phyloP scores from a whole-genome alignment of 2,329 filamentous ascomycete species.

The Fusarium solani-melongenae region DNA sequence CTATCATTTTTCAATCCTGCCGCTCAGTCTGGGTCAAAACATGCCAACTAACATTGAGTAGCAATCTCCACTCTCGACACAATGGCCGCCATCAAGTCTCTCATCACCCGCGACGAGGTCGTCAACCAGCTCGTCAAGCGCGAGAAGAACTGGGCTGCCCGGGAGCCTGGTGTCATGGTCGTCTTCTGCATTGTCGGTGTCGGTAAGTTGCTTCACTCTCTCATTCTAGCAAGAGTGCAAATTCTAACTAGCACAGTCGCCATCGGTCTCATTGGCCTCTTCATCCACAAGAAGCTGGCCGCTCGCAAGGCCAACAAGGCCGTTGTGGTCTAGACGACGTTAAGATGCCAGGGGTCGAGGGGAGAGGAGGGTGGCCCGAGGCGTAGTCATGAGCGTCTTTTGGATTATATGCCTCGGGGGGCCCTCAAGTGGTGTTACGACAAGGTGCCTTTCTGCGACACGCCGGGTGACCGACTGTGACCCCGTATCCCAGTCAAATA shows the following conservation, averaged over 20 bases:
- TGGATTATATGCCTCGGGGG: slow-evolving; percentile 30
- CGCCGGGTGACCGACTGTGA: slow-evolving; percentile 46
- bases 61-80: slow-evolving; percentile 46
- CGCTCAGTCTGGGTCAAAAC: background rate
- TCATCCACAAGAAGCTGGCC: slow-evolving; percentile 46
- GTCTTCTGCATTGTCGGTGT: slow-evolving; percentile 58
- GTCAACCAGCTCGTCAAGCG: slow-evolving; percentile 55
- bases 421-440: slow-evolving; percentile 40
- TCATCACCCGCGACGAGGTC: slow-evolving; percentile 52
- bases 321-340: slow-evolving; percentile 37
- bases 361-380: slow-evolving; percentile 40
- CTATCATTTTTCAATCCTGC: background rate
- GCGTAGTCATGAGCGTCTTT: slow-evolving; percentile 29
- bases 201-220: slow-evolving; percentile 44
- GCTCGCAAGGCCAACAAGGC: slow-evolving; percentile 50
- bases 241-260: slow-evolving; percentile 46
- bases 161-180: slow-evolving; percentile 54
- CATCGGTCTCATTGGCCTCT: slow-evolving; percentile 46
- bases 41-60: slow-evolving; percentile 21
- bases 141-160: slow-evolving; percentile 53
- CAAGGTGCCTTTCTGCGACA: slow-evolving; percentile 42
- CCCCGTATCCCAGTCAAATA: slow-evolving; percentile 42
- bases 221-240: background rate
- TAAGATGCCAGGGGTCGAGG: slow-evolving; percentile 22
- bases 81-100: slow-evolving; percentile 56